A percentile compares a stretch with the other conserved stretches of the same genome.
Evolutionary conservation across 352 stramenopile species (phyloP).

Genomic region (Globisporangium nagaii): DNA sequence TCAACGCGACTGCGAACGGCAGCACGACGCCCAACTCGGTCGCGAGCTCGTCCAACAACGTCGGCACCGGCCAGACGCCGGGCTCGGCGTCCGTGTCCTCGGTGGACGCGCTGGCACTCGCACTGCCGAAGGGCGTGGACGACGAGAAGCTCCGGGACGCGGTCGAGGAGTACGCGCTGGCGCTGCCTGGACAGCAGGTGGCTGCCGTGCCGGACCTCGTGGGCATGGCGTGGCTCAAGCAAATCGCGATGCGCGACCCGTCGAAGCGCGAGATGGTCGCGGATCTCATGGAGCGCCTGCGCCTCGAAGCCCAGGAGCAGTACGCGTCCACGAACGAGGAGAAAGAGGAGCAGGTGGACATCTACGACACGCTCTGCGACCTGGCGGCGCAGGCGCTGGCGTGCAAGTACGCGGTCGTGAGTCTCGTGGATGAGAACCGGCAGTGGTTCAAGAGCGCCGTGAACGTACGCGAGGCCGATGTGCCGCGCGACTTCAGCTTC

Average conservation of each 20-base stretch:
- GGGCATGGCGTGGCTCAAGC: conserved; percentile 69
- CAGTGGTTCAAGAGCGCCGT: conserved; percentile 94
- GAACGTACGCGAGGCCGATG: conserved; percentile 68
- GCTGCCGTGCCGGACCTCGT: conserved; percentile 68
- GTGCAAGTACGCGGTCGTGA: conserved; percentile 80
- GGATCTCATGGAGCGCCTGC: conserved; percentile 64
- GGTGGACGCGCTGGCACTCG: not conserved
- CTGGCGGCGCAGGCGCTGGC: conserved; percentile 66
- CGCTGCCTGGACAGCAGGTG: conserved; percentile 45
- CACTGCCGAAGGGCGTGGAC: conserved; percentile 35
- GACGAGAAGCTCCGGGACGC: conserved; percentile 43
- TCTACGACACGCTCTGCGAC: conserved; percentile 81
- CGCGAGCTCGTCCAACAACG: not conserved
- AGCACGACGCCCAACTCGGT: conserved; percentile 13
- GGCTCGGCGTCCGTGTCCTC: not conserved
- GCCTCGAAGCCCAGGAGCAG: conserved; percentile 29
- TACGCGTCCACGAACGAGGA: conserved; percentile 10
- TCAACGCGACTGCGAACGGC: conserved; percentile 6
- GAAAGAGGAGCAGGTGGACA: conserved; percentile 58
- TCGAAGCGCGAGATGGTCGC: conserved; percentile 67
- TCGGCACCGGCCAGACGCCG: conserved; percentile 18
- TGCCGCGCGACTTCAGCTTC: conserved; percentile 82
- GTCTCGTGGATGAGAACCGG: conserved; percentile 90
- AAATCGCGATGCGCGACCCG: conserved; percentile 61
- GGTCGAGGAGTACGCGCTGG: conserved; percentile 71